Evolutionary conservation across 495 filamentous ascomycete genomes (phyloP), one percentile per base, ranked within the genome.

Genomic region (Rhizodiscina lignyota): DNA sequence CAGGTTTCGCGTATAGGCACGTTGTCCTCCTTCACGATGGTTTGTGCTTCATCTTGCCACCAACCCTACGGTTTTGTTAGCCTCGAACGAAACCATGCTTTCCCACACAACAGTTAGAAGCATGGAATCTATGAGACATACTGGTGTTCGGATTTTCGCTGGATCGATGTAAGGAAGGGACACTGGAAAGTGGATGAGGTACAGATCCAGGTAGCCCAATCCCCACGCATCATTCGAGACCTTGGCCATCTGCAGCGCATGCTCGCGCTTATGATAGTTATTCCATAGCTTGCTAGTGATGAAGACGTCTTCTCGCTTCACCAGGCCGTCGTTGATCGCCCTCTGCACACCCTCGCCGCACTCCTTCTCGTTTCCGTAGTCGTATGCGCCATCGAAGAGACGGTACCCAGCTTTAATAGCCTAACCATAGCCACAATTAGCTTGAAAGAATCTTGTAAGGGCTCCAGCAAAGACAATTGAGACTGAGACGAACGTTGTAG

Each of bases 1-100:
- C 83, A 94, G n/a, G 86, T 94, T 55, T 82, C 70, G 51, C 85
- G 77, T 58, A 89, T 79, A 32, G 70, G 67, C 35, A 77, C 77
- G 39, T 72, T 82, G 56, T 69, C 67, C 36, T 61, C 52, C 39
- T 64, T 60, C 42, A 83, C 56, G 37, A 58, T 52, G 28, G 61
- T 50, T 40, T 68, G 61, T 52, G 68, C 74, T 36, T 76, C 70
- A 47, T 66, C 54, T 44, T 80, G 92, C 45, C 83, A 42, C 4
- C 42, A 43, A 3, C 42, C 42, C 24, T 49, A 49, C 20, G n/a
- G n/a, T n/a, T n/a, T n/a, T n/a, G n/a, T n/a, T n/a, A n/a, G n/a
- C n/a, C n/a, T n/a, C n/a, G n/a, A n/a, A n/a, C n/a, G n/a, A n/a
- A n/a, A n/a, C n/a, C n/a, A n/a, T n/a, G n/a, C n/a, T n/a, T n/a